These are phyloP conservation scores for Fraxinus platypoda DNA, from an alignment of 305 asterid genomes.

Conservation along the genomic window DNA sequence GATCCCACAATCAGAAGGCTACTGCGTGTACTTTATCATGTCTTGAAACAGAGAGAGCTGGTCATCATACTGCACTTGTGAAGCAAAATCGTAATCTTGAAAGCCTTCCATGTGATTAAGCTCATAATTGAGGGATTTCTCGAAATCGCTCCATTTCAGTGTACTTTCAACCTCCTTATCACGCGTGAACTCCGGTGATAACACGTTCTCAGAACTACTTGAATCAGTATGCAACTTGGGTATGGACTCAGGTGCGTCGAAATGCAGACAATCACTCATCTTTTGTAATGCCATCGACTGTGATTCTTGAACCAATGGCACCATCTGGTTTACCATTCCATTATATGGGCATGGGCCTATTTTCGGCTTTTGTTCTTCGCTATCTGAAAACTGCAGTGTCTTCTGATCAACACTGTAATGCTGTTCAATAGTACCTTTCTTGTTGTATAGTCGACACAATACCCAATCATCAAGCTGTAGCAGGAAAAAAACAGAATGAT, in stretches of 20 bases:
- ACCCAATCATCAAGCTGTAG: slow-evolving; percentile 50
- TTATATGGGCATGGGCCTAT: neutral
- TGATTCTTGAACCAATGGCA: slow-evolving; percentile 5
- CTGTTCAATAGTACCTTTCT: slow-evolving; percentile 38
- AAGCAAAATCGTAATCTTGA: slow-evolving; percentile 23
- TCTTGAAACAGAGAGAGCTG: slow-evolving; percentile 29
- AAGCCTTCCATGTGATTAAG: slow-evolving; percentile 27
- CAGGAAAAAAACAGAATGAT: neutral
- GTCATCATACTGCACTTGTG: slow-evolving; percentile 27
- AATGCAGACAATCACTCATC: slow-evolving; percentile 19
- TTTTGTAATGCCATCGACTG: neutral
- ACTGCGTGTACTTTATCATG: slow-evolving; percentile 27
- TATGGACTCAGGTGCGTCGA: slow-evolving; percentile 17
- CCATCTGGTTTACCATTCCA: neutral
- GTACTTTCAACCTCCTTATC: slow-evolving; percentile 44
- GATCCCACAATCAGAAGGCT: slow-evolving; percentile 15
- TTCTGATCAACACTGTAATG: slow-evolving; percentile 18
- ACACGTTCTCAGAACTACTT: slow-evolving; percentile 29
- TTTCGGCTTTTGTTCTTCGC: slow-evolving; percentile 33
- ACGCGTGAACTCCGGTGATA: slow-evolving; percentile 23
- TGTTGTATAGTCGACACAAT: slow-evolving; percentile 46
- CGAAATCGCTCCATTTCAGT: slow-evolving; percentile 39
- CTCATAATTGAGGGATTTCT: slow-evolving; percentile 32
- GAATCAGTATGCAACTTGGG: slow-evolving; percentile 33
- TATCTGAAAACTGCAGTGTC: slow-evolving; percentile 31